A percentile compares a stretch with the other conserved stretches of the same genome.
These are phyloP conservation scores for Fusarium nematophilum DNA, from an alignment of 2,329 filamentous ascomycete species.

Conservation along the genomic window DNA sequence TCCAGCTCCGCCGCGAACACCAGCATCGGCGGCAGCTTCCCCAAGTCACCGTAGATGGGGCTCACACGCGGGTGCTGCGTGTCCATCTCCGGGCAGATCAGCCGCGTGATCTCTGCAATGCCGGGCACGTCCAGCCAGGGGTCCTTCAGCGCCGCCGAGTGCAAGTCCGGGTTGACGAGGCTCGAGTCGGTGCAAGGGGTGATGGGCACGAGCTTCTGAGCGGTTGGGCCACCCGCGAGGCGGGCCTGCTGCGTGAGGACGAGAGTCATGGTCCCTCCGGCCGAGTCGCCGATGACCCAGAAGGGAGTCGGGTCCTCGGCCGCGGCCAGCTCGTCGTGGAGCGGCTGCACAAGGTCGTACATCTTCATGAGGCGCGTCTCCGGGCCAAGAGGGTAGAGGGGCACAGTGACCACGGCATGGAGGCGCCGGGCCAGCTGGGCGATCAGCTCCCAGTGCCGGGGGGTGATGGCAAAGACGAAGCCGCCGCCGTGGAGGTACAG, in stretches of 20 bases:
- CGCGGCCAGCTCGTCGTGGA: constrained; percentile 47
- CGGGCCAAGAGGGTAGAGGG: constrained; percentile 48
- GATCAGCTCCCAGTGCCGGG: constrained; percentile 45
- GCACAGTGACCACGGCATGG: constrained; percentile 47
- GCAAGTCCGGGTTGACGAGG: constrained; percentile 44
- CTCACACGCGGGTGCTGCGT: constrained; percentile 43
- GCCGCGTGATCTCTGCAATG: constrained; percentile 37
- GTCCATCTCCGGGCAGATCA: constrained; percentile 45
- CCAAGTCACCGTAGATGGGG: constrained; percentile 45
- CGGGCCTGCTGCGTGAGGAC: constrained; percentile 47
- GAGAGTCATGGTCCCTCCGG: constrained; percentile 46
- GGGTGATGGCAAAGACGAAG: constrained; percentile 45
- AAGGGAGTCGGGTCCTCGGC: constrained; percentile 44
- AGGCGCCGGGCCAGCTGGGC: constrained; percentile 44
- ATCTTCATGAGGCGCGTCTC: constrained; percentile 47
- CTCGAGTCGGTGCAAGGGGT: constrained; percentile 47
- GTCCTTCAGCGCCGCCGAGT: constrained; percentile 37
- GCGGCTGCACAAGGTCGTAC: constrained; percentile 47
- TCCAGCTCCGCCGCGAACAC: constrained; percentile 45
- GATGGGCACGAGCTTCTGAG: constrained; percentile 44
- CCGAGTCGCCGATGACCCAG: constrained; percentile 47
- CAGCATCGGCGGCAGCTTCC: constrained; percentile 46
- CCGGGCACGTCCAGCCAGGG: constrained; percentile 46
- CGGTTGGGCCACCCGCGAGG: constrained; percentile 38
- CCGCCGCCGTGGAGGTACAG: constrained; percentile 49